Conservation (phyloP, 2,329 filamentous ascomycete species). For the Emericellopsis cladophorae region DNA sequence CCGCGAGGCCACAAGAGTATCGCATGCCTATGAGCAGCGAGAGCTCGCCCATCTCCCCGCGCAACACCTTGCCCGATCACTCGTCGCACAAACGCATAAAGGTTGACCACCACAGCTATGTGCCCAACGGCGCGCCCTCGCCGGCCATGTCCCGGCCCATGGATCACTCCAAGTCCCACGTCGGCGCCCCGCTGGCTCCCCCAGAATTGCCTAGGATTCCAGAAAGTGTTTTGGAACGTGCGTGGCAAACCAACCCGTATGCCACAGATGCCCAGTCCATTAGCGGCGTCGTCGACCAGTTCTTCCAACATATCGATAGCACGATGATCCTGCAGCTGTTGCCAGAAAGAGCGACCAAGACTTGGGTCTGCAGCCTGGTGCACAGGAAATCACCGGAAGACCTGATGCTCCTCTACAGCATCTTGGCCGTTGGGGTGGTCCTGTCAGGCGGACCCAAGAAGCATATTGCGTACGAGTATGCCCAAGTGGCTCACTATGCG, state of each 20-base stretch:
- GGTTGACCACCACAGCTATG: constrained; percentile 31
- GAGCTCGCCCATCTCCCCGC: constrained; percentile 35
- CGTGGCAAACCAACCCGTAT: constrained; percentile 38
- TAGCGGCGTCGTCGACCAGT: constrained; percentile 23
- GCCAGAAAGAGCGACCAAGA: constrained; percentile 23
- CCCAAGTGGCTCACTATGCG: constrained; percentile 44
- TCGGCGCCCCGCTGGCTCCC: constrained; percentile 20
- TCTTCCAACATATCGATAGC: constrained; percentile 27
- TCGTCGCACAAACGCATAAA: constrained; percentile 35
- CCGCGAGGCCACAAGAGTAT: constrained; percentile 19
- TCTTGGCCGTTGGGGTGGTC: constrained; percentile 24
- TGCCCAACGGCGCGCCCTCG: constrained; percentile 18
- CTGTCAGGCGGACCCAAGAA: constrained; percentile 22
- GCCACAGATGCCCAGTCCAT: constrained; percentile 27
- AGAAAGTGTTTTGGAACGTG: constrained; percentile 32
- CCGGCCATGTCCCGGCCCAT: constrained; percentile 15
- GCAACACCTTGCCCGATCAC: constrained; percentile 20
- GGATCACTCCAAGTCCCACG: constrained; percentile 22
- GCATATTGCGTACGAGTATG: constrained; percentile 23
- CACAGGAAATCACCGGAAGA: constrained; percentile 26
- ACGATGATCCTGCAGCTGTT: constrained; percentile 27
- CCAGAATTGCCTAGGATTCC: constrained; percentile 33
- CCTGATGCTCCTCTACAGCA: constrained; percentile 32
- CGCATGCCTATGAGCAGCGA: constrained; percentile 27
- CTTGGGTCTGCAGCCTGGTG: constrained; percentile 20